phyloP scores from a whole-genome alignment of 2,329 filamentous ascomycete species.

The Microcyclospora pomicola region DNA sequence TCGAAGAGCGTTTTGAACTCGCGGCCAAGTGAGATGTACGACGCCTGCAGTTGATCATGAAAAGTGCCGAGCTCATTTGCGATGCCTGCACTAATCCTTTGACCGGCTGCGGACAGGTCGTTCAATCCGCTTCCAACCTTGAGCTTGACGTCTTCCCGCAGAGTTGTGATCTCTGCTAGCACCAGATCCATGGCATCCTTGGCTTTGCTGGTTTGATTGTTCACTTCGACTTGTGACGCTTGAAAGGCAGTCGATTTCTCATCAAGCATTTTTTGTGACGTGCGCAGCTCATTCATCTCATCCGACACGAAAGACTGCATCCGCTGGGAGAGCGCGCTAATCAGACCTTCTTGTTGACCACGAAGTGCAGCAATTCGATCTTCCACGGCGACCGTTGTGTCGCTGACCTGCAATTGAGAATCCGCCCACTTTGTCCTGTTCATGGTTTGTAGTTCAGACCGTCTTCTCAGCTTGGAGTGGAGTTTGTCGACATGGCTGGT shows the following conservation, averaged over 20 bases:
- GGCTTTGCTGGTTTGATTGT: conserved; percentile 52
- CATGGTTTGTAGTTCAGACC: conserved; percentile 65
- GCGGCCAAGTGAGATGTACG: conserved; percentile 68
- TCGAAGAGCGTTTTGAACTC: conserved; percentile 83
- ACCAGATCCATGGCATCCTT: conserved; percentile 83
- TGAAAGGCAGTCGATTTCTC: conserved; percentile 55
- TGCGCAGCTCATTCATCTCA: conserved; percentile 57
- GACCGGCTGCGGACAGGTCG: conserved; percentile 68
- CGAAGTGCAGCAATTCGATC: conserved; percentile 59
- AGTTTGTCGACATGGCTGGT: conserved; percentile 69
- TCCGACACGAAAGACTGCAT: conserved; percentile 65
- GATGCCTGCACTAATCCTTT: conserved; percentile 80
- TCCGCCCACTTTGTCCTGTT: conserved; percentile 70
- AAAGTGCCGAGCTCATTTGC: conserved; percentile 75
- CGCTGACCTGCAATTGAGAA: conserved; percentile 60
- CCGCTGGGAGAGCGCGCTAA: conserved; percentile 51
- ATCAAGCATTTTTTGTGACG: conserved; percentile 56
- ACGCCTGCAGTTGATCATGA: conserved; percentile 68
- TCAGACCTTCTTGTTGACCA: conserved; percentile 55
- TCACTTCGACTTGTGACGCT: conserved; percentile 52
- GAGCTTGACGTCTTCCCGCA: conserved; percentile 76
- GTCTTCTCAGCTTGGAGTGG: conserved; percentile 73
- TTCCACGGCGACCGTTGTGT: conserved; percentile 67
- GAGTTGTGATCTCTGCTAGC: conserved; percentile 78
- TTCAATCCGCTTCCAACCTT: conserved; percentile 75